Evolutionary conservation across 2,329 filamentous ascomycete species (phyloP).

Genomic region (Exophiala dermatitidis): DNA sequence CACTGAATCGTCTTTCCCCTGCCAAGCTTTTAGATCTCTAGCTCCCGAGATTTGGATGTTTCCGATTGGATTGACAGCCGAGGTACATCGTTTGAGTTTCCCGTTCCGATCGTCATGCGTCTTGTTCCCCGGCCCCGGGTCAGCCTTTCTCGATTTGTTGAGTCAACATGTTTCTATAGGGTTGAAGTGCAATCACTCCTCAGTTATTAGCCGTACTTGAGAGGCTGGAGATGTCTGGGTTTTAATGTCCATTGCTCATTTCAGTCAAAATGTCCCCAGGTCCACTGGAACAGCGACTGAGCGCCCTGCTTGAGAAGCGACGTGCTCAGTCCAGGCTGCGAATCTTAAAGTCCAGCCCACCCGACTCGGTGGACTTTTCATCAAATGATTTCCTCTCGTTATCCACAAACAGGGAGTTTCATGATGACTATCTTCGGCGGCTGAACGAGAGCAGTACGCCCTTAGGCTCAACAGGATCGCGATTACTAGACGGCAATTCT

Average conservation of each 20-base stretch:
- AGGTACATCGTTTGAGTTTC: conserved; percentile 3
- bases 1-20: conserved; percentile 6
- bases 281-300: conserved; percentile 19
- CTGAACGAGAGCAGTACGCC: conserved; percentile 36
- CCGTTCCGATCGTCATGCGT: background rate
- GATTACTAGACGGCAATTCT: conserved; percentile 60
- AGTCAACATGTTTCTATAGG: too few species aligned
- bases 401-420: conserved; percentile 42
- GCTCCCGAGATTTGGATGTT: conserved; percentile 1
- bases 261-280: too few species aligned
- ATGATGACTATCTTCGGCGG: conserved; percentile 43
- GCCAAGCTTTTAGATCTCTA: conserved; percentile 11
- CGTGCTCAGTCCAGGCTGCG: conserved; percentile 41
- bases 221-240: too few species aligned
- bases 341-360: conserved; percentile 41
- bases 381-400: conserved; percentile 61
- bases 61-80: conserved; percentile 13
- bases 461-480: conserved; percentile 53
- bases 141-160: background rate
- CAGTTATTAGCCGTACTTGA: too few species aligned
- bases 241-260: too few species aligned
- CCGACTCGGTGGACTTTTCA: conserved; percentile 50
- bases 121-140: background rate
- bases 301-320: conserved; percentile 33
- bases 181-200: too few species aligned